Evolutionary conservation across 257 asterid genomes (phyloP).

Genomic region (Solanum paucissectum): DNA sequence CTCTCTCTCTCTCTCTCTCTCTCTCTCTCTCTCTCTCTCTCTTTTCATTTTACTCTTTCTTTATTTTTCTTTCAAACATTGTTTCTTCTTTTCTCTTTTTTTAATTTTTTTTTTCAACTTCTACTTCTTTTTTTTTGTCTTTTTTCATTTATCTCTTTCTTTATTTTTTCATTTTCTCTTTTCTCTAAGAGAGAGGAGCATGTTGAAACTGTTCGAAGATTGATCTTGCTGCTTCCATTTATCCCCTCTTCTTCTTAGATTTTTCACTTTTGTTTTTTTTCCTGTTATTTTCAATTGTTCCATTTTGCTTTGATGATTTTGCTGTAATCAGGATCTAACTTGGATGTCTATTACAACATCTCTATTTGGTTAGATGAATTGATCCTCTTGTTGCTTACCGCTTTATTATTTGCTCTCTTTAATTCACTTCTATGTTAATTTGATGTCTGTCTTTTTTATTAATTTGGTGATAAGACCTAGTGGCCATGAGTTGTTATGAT

Average conservation of each 20-base stretch:
- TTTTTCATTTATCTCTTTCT: not conserved
- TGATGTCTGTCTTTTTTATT: not conserved
- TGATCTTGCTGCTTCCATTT: not conserved
- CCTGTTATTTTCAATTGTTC: not conserved
- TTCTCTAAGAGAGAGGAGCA: not conserved
- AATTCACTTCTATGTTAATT: not conserved
- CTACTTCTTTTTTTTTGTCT: not conserved
- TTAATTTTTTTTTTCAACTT: not conserved
- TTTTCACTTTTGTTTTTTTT: too few relatives aligned
- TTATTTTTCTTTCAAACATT: too few relatives aligned
- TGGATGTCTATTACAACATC: too few relatives aligned
- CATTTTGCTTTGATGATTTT: too few relatives aligned
- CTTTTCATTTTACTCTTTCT: not conserved
- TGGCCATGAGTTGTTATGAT: not conserved
- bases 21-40: too few relatives aligned
- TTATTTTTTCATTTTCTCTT: too few relatives aligned
- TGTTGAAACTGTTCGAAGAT: not conserved
- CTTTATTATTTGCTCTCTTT: not conserved
- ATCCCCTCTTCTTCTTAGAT: not conserved
- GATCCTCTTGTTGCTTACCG: too few relatives aligned
- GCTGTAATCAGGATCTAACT: too few relatives aligned
- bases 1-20: too few relatives aligned
- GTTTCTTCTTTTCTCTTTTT: too few relatives aligned
- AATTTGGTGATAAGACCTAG: not conserved
- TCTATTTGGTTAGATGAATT: too few relatives aligned